A percentile compares a stretch with the other conserved stretches of the same genome.
Evolutionary conservation across 768 basidiomycete species (phyloP).

Genomic region (Psilocybe cubensis): DNA sequence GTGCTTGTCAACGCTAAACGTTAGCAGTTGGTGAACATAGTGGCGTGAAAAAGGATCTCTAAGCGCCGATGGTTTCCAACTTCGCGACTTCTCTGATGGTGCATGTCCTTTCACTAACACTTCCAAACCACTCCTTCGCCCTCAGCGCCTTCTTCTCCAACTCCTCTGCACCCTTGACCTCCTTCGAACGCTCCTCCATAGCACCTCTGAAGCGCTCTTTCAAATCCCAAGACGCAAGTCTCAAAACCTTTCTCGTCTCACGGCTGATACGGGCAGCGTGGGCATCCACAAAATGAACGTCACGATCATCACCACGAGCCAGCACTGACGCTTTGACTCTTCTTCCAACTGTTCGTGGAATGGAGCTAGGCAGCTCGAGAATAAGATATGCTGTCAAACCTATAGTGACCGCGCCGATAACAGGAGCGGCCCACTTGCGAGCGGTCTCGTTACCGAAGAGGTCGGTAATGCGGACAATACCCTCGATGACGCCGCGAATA

Average conservation of each 20-base stretch:
- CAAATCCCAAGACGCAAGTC: constrained; percentile 90
- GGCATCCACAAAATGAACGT: constrained; percentile 63
- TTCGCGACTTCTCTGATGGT: constrained; percentile 42
- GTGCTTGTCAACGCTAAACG: background rate
- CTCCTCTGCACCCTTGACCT: constrained; percentile 80
- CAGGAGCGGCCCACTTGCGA: constrained; percentile 86
- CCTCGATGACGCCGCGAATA: constrained; percentile 76
- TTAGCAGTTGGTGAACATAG: background rate
- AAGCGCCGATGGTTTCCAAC: constrained; percentile 33
- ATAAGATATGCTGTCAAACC: constrained; percentile 82
- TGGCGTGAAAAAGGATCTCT: background rate
- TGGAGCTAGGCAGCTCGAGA: constrained; percentile 83
- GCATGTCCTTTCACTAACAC: constrained; percentile 50
- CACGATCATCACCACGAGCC: constrained; percentile 48
- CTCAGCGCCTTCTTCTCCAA: constrained; percentile 66
- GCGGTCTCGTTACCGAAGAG: constrained; percentile 79
- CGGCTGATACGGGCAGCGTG: constrained; percentile 73
- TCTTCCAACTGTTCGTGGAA: constrained; percentile 89
- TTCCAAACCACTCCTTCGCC: constrained; percentile 76
- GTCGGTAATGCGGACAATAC: constrained; percentile 74
- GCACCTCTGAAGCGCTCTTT: constrained; percentile 79
- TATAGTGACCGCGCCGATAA: constrained; percentile 75
- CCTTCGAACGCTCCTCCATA: constrained; percentile 77
- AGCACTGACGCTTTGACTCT: constrained; percentile 72
- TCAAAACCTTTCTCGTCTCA: constrained; percentile 93